These are phyloP conservation scores for Hypoxylon sp. DNA, from an alignment of 2,329 filamentous ascomycete species.

Conservation along the genomic window DNA sequence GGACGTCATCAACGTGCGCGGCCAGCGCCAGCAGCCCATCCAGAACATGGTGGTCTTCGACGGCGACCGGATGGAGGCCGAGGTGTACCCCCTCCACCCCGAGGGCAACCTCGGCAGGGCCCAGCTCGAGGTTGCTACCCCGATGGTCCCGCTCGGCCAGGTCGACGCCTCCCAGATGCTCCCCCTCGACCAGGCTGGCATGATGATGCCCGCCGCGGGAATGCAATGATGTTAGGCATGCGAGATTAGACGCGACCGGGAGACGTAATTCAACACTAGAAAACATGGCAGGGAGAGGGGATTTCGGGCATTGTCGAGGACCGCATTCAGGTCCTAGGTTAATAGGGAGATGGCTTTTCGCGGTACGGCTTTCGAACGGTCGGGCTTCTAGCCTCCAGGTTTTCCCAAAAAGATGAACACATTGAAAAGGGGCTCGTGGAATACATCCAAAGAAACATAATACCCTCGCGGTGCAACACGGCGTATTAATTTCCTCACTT, in stretches of 20 bases:
- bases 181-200: slow-evolving; percentile 26
- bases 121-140: slow-evolving; percentile 49
- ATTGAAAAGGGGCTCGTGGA: slow-evolving; percentile 4
- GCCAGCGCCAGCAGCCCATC: slow-evolving; percentile 89
- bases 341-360: slow-evolving; percentile 8
- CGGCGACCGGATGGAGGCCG: slow-evolving; percentile 78
- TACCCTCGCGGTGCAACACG: slow-evolving; percentile 6
- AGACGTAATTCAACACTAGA: neutral
- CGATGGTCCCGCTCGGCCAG: slow-evolving; percentile 35
- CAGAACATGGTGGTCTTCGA: slow-evolving; percentile 96
- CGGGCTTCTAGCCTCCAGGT: neutral
- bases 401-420: neutral
- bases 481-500: neutral
- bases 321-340: neutral
- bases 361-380: neutral
- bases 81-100: slow-evolving; percentile 83
- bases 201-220: slow-evolving; percentile 20
- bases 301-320: neutral
- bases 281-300: slow-evolving; percentile 3
- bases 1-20: slow-evolving; percentile 96
- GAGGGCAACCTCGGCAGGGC: slow-evolving; percentile 62
- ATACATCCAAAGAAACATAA: slow-evolving; percentile 6
- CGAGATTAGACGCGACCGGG: neutral
- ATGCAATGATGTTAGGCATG: slow-evolving; percentile 13
- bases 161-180: slow-evolving; percentile 37